Base-by-base conservation (phyloP, 805 yeast genomes). In the Starmerella apis region DNA sequence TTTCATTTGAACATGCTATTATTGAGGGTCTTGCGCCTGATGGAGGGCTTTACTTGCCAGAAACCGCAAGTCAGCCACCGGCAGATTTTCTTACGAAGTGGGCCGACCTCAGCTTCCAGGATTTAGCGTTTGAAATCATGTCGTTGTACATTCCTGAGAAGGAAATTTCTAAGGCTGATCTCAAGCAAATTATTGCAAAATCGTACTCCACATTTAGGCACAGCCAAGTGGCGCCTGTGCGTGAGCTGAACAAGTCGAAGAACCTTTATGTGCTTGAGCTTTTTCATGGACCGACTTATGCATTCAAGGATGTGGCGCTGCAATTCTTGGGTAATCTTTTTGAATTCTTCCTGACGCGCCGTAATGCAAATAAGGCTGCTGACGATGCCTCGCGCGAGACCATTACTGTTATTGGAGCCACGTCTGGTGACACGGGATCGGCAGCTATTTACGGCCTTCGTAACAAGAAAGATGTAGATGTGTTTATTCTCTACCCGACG, bases 201-300 rank as follows among this genome's bases (percentile, higher is more conserved):
- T 86, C 97, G 0, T 92, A 92, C 69, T 77, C 95, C 27, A 86
- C 96, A 28, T 92, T 92, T 76, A 80, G 96, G 68, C 68, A 82
- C n/a, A 63, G 71, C 7, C 83, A 84, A n/a, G 86, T 92, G 45
- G 88, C 98, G 18, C 99, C 99, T 23, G 67, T 87, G 44, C 67
- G 68, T 36, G 64, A 69, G 36, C 72, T 82, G 47, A 76, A 83
- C 53, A 80, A 80, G 57, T 71, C 71, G 41, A 62, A 71, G 50
- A 71, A 77, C 44, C 70, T 90, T 53, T 82, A 85, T 64, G 70
- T 92, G 49, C 74, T 92, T 62, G 99, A 92, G 69, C 74, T 92
- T 52, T 92, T 92, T 80, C 99, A 92, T 65, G 99, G 99, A 32
- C 99, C 99, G 56, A 92, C 99, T 3, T 92, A 90, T 64, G 99